phyloP scores from a whole-genome alignment of 768 basidiomycete genomes.

The Leccinum variicolor region DNA sequence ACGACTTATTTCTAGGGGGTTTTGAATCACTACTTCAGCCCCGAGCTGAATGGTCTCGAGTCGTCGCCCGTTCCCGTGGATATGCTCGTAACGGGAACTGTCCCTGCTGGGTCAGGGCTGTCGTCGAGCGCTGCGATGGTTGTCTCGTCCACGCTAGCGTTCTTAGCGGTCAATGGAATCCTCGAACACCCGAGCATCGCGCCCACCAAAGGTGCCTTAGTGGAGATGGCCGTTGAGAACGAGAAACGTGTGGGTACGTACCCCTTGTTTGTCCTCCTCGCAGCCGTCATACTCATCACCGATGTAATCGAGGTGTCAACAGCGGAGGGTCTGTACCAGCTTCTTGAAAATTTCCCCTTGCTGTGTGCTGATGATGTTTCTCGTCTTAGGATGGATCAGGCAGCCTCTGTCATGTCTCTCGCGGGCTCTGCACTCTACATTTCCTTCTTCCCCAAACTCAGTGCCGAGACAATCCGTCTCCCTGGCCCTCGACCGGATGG shows the following conservation, averaged over 20 bases:
- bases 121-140: slow-evolving; percentile 91
- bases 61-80: slow-evolving; percentile 58
- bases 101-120: slow-evolving; percentile 84
- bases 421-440: slow-evolving; percentile 73
- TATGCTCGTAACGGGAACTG: slow-evolving; percentile 73
- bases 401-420: slow-evolving; percentile 77
- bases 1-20: slow-evolving; percentile 48
- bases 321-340: slow-evolving; percentile 60
- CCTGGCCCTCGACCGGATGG: slow-evolving; percentile 33
- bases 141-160: slow-evolving; percentile 79
- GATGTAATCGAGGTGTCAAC: slow-evolving; percentile 51
- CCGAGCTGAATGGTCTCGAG: slow-evolving; percentile 4
- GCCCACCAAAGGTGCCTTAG: slow-evolving; percentile 63
- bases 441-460: slow-evolving; percentile 73
- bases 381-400: slow-evolving; percentile 76
- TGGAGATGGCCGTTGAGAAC: slow-evolving; percentile 78
- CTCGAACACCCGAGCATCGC: slow-evolving; percentile 23
- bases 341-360: background rate
- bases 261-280: background rate
- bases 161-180: slow-evolving; percentile 75
- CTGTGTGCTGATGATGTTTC: slow-evolving; percentile 3
- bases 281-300: background rate
- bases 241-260: slow-evolving; percentile 73
- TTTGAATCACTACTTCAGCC: slow-evolving; percentile 55
- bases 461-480: slow-evolving; percentile 64